Conservation (phyloP, 306 rosid genomes). For the Prunus armeniaca region DNA sequence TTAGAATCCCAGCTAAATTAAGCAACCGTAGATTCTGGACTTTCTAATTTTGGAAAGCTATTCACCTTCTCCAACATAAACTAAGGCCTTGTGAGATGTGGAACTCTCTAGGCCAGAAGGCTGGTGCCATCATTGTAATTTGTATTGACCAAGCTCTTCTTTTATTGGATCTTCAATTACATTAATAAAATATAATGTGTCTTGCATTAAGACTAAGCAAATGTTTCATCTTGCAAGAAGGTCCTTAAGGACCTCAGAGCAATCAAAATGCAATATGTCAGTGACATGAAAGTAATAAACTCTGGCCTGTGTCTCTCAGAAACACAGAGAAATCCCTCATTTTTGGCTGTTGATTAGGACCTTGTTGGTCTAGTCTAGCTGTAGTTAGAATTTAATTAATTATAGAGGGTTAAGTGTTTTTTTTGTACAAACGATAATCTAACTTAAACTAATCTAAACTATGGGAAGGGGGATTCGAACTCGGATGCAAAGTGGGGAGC, state of each 20-base stretch:
- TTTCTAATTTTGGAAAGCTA: constrained; percentile 56
- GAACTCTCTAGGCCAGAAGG: constrained; percentile 44
- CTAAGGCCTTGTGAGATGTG: constrained; percentile 35
- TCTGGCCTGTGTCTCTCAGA: constrained; percentile 33
- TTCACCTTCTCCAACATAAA: constrained; percentile 12
- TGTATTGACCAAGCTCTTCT: constrained; percentile 38
- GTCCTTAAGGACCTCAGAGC: constrained; percentile 16
- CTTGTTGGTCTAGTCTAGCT: constrained; percentile 30
- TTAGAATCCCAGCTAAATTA: constrained; percentile 21
- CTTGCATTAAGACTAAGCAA: constrained; percentile 32
- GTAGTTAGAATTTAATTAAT: not conserved
- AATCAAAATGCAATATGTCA: constrained; percentile 12
- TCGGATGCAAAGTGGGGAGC: no score
- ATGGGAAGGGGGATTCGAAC: no score
- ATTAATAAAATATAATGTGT: constrained; percentile 5
- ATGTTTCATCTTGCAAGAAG: constrained; percentile 29
- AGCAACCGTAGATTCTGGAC: constrained; percentile 10
- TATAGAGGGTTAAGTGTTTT: no score
- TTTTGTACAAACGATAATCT: no score
- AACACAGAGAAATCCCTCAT: constrained; percentile 42
- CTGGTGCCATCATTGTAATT: constrained; percentile 31
- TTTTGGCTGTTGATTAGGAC: constrained; percentile 52
- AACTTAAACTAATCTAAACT: no score
- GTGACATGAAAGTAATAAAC: constrained; percentile 36
- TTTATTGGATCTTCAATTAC: constrained; percentile 34